Evolutionary conservation across 495 filamentous ascomycete genomes (phyloP), one percentile per base, ranked within the genome.

Genomic region (Glutinoglossum americanum): DNA sequence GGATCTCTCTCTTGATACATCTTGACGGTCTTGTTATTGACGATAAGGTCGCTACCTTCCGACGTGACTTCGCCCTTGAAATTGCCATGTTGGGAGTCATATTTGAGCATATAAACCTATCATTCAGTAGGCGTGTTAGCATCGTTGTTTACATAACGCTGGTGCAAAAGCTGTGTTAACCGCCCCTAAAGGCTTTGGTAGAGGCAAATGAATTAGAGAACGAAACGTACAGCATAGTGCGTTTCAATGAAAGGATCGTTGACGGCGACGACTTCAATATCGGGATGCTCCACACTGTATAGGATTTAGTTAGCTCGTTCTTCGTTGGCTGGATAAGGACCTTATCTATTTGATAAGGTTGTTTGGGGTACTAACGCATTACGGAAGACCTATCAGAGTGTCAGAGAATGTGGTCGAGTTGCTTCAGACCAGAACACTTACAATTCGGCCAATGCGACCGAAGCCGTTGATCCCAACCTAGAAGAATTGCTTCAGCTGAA

Each of bases 161-260:
- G 47, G 6, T 28, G 7, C 7, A 6, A 3, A 23, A 25, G 7
- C 47, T 25, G 15, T 23, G 7, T 51, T n/a, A n/a, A 25, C 47
- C 21, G 26, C 26, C 11, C 3, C 23, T 21, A 44, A n/a, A 6
- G 7, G 25, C 54, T 0, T 59, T 19, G 7, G 7, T 19, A 1
- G 37, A 30, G 13, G 21, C 21, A 6, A n/a, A 25, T 55, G 51
- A 39, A 45, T 33, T 21, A 27, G 6, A 54, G 45, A 54, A 26
- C 30, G 6, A 47, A 58, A 82, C 89, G 75, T 82, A 95, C 92
- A 70, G 92, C 92, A 74, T 98, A 98, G 72, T 90, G 78, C 64
- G 85, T 78, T 73, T 97, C 92, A 75, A 98, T 98, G 82, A 98
- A 98, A 66, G 92, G 92, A 69, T 98, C 92, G 77, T 98, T 98